These are phyloP conservation scores for Cyamopsis tetragonoloba DNA, from an alignment of 306 rosid genomes.

Conservation along the genomic window DNA sequence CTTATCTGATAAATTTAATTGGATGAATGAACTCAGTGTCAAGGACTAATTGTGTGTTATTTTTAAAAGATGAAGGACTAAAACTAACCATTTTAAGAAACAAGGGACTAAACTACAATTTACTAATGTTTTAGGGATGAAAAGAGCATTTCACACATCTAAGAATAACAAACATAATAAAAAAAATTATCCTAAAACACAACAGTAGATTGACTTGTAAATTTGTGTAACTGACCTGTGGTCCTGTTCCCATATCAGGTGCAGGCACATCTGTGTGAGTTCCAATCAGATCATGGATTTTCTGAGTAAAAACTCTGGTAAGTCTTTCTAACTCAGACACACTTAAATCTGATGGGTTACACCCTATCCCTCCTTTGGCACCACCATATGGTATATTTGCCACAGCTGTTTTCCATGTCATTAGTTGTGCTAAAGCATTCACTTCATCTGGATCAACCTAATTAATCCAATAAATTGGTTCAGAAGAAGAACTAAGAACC, in stretches of 20 bases:
- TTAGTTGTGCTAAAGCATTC: conserved; percentile 92
- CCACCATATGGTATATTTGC: conserved; percentile 97
- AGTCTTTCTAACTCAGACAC: conserved; percentile 80
- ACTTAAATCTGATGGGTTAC: conserved; percentile 66
- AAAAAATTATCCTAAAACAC: conserved; percentile 6
- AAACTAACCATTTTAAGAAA: too few species aligned
- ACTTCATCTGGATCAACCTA: conserved; percentile 99
- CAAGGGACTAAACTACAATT: too few species aligned
- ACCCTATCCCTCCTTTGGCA: conserved; percentile 98
- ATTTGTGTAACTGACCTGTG: conserved; percentile 56
- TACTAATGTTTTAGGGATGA: too few species aligned
- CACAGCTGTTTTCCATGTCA: conserved; percentile 99
- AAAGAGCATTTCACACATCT: too few species aligned
- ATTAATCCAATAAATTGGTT: conserved; percentile 12
- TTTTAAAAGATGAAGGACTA: too few species aligned
- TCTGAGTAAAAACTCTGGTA: conserved; percentile 92
- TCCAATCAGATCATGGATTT: conserved; percentile 88
- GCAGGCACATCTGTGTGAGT: conserved; percentile 90
- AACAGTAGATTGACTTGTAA: not conserved
- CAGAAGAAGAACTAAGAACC: not conserved
- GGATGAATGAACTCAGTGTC: too few species aligned
- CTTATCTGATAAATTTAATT: too few species aligned
- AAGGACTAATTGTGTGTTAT: too few species aligned
- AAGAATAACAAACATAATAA: not conserved
- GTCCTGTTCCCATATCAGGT: conserved; percentile 98